Base-by-base conservation (phyloP, 2,329 filamentous ascomycete species). In the Fulvia fulva region DNA sequence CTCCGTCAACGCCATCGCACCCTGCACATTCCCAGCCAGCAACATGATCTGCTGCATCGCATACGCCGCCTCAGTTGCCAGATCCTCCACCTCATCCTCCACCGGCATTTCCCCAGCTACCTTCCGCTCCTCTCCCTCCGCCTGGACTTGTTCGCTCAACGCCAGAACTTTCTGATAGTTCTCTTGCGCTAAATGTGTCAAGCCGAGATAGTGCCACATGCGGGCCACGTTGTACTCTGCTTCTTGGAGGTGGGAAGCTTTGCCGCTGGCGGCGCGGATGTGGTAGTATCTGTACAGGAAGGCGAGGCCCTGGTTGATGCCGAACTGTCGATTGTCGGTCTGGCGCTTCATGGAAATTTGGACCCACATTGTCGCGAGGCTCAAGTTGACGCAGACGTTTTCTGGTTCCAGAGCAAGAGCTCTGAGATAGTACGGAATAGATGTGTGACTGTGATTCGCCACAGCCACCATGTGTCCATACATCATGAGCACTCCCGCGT, bases 291-390 rank as follows among this genome's bases (percentile, higher is more conserved):
- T 79, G 57, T 87, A 84, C 57, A 97, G 75, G 68, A 96, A 97
- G 0, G 87, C 80, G 52, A 97, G 81, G 0, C 91, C 94, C 72
- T 97, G 92, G 63, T 90, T 81, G 44, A 97, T 85, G 43, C 91
- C 84, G 69, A 90, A 93, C 70, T 97, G 93, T 1, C 94, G 81
- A 71, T 97, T 97, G 50, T 93, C 90, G 0, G 88, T 87, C 73
- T 96, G 90, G 1, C 93, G 84, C 73, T 97, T 97, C 69, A 97
- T 82, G 0, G 89, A 87, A 71, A 94, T 89, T 72, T 97, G 90
- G 41, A 97, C 83, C 72, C 96, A 97, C 28, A 87, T 87, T 12
- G 94, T 82, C 0, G 87, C 91, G 23, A 97, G 87, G 66, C 85
- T 89, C 11, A 99, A 82, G 62, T 91, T 88, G 63, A 97, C 83